A percentile compares a stretch with the other conserved stretches of the same genome.
Evolutionary conservation across 2,329 filamentous ascomycete genomes (phyloP).

Genomic region (Fusarium xyrophilum): DNA sequence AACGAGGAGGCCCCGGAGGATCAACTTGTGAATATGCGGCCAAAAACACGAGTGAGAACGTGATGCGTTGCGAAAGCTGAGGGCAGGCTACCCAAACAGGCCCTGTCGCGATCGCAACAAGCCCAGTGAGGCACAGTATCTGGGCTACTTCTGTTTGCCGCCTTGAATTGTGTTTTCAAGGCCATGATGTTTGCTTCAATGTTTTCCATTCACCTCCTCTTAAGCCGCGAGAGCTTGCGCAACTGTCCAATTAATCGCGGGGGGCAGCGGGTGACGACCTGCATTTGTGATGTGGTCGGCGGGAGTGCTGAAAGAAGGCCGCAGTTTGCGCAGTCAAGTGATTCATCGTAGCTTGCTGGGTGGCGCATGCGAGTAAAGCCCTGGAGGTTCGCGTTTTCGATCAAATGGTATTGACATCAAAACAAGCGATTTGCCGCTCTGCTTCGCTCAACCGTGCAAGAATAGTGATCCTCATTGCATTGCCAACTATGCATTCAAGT

Average conservation of each 20-base stretch:
- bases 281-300: neutral
- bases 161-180: fast-evolving
- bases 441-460: neutral
- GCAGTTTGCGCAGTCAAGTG: neutral
- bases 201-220: neutral
- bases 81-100: neutral
- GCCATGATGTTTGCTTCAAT: neutral
- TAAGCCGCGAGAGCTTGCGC: neutral
- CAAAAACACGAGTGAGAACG: fast-evolving
- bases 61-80: neutral
- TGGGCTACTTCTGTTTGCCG: fast-evolving
- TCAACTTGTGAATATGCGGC: fast-evolving
- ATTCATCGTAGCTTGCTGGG: neutral
- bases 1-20: neutral
- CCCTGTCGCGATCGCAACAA: neutral
- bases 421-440: too few species aligned
- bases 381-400: neutral
- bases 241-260: neutral
- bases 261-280: neutral
- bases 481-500: fast-evolving
- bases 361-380: neutral
- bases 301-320: neutral
- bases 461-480: too few species aligned
- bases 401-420: neutral
- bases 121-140: fast-evolving